phyloP scores from a whole-genome alignment of 2,329 filamentous ascomycete genomes.

The Curvularia eragrostidis region DNA sequence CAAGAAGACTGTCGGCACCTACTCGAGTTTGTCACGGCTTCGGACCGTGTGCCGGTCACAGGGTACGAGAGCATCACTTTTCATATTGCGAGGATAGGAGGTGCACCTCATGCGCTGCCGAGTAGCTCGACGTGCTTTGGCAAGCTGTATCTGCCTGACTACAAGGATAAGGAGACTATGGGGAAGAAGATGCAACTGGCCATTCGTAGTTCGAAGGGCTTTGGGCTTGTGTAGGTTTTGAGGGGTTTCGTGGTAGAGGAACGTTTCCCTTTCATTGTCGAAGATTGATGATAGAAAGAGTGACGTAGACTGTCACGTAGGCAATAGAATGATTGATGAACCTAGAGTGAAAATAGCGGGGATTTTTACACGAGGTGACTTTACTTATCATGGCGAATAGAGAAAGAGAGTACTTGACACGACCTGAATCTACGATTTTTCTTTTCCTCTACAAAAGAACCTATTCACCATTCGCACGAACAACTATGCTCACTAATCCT shows the following conservation, averaged over 20 bases:
- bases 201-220: conserved; percentile 85
- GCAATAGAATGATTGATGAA: background rate
- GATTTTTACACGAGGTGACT: too few species aligned
- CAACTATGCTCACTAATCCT: background rate
- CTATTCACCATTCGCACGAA: background rate
- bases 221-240: conserved; percentile 62
- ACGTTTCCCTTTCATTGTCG: too few species aligned
- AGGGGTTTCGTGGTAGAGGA: background rate
- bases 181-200: conserved; percentile 81
- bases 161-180: conserved; percentile 72
- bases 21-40: conserved; percentile 94
- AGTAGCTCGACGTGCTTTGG: conserved; percentile 95
- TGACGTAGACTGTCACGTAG: background rate
- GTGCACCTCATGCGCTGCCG: conserved; percentile 69
- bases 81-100: conserved; percentile 77
- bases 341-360: too few species aligned
- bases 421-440: too few species aligned
- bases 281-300: background rate
- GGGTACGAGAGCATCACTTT: conserved; percentile 85
- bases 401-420: too few species aligned
- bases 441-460: background rate
- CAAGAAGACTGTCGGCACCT: conserved; percentile 75
- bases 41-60: conserved; percentile 85
- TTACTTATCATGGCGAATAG: too few species aligned
- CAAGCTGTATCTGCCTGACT: conserved; percentile 83